phyloP scores from a whole-genome alignment of 108 stramenopile genomes.

The Discostella stelligeroides region DNA sequence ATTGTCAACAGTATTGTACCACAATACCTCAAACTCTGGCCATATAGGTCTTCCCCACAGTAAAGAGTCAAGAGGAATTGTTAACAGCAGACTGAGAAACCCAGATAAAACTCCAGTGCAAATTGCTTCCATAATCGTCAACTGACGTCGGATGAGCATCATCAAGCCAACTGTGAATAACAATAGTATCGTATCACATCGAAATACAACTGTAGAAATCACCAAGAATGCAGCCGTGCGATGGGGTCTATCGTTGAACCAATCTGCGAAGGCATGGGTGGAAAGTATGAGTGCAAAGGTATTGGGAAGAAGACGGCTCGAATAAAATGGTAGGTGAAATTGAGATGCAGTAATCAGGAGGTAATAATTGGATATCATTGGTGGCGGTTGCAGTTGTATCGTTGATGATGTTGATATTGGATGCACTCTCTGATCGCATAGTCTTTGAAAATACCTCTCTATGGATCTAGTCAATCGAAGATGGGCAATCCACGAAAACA shows the following conservation, averaged over 20 bases:
- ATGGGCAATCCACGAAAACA: conserved; percentile 58
- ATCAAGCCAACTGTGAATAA: conserved; percentile 80
- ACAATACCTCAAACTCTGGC: conserved; percentile 98
- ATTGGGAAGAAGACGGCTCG: conserved; percentile 95
- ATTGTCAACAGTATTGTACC: conserved; percentile 95
- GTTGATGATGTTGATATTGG: conserved; percentile 24
- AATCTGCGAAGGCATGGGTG: conserved; percentile 69
- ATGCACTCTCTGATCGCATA: background rate
- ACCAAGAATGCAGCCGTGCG: conserved; percentile 63
- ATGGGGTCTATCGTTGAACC: conserved; percentile 56
- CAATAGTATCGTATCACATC: conserved; percentile 94
- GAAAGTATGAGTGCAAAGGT: conserved; percentile 88
- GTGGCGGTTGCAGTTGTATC: conserved; percentile 8
- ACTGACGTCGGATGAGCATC: conserved; percentile 59
- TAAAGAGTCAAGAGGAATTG: conserved; percentile 86
- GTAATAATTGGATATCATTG: conserved; percentile 52
- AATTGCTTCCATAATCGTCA: conserved; percentile 64
- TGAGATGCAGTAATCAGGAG: conserved; percentile 79
- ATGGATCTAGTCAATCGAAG: conserved; percentile 57
- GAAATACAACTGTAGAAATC: conserved; percentile 85
- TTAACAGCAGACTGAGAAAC: conserved; percentile 60
- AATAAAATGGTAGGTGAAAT: conserved; percentile 97
- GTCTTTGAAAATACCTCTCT: conserved; percentile 36
- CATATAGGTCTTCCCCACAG: conserved; percentile 92
- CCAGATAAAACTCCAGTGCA: conserved; percentile 68